Conservation (phyloP, 2,329 filamentous ascomycete genomes). For the Cladosporium colombiae region DNA sequence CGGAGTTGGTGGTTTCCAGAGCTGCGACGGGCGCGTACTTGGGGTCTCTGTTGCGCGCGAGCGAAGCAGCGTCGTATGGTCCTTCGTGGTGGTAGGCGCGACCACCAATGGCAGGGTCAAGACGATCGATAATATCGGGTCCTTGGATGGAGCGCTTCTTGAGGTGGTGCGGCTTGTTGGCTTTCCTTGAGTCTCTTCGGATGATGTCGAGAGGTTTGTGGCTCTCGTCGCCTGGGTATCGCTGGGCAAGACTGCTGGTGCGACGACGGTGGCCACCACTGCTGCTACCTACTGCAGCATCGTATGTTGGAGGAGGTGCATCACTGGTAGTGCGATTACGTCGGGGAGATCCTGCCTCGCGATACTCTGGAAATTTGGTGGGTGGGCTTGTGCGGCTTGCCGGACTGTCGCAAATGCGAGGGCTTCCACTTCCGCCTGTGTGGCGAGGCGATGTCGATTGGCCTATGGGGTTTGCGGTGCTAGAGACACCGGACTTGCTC, state of each 20-base stretch:
- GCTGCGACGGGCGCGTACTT: slow-evolving; percentile 73
- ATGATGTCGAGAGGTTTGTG: slow-evolving; percentile 68
- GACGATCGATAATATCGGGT: slow-evolving; percentile 76
- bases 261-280: slow-evolving; percentile 40
- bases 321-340: slow-evolving; percentile 20
- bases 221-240: slow-evolving; percentile 65
- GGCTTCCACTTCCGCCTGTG: slow-evolving; percentile 3
- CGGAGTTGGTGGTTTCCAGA: slow-evolving; percentile 68
- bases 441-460: slow-evolving; percentile 2
- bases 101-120: slow-evolving; percentile 67
- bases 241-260: slow-evolving; percentile 57
- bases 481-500: neutral
- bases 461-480: slow-evolving; percentile 3
- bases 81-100: slow-evolving; percentile 83
- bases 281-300: slow-evolving; percentile 28
- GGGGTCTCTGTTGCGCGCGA: slow-evolving; percentile 67
- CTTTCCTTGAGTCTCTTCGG: slow-evolving; percentile 61
- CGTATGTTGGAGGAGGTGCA: slow-evolving; percentile 31
- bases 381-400: slow-evolving; percentile 14
- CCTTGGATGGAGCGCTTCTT: slow-evolving; percentile 65
- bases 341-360: slow-evolving; percentile 36
- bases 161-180: slow-evolving; percentile 67
- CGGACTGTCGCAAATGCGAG: slow-evolving; percentile 14
- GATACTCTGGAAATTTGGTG: slow-evolving; percentile 49
- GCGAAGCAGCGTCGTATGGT: slow-evolving; percentile 80